Conservation (phyloP, 2,329 filamentous ascomycete genomes). For the Colletotrichum tofieldiae region DNA sequence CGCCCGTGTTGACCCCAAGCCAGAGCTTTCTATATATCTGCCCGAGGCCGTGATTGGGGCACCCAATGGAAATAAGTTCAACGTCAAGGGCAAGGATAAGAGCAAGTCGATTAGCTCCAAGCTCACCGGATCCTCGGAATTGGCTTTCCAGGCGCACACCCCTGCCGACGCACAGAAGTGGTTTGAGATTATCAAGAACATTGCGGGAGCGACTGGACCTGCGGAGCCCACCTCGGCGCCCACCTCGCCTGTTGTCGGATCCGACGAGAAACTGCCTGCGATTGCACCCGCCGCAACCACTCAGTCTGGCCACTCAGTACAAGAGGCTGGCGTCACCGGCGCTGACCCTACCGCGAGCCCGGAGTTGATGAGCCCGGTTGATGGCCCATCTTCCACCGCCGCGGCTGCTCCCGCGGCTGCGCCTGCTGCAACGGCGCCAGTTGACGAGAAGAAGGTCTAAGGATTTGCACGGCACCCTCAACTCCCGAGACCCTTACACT, state of each 20-base stretch:
- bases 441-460: slow-evolving; percentile 37
- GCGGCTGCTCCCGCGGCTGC: slow-evolving; percentile 20
- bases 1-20: slow-evolving; percentile 78
- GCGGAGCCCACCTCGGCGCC: slow-evolving; percentile 51
- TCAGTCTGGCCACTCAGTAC: slow-evolving; percentile 54
- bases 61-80: slow-evolving; percentile 87
- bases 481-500: slow-evolving; percentile 2
- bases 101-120: slow-evolving; percentile 86
- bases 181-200: slow-evolving; percentile 80
- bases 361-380: slow-evolving; percentile 38
- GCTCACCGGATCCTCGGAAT: slow-evolving; percentile 84
- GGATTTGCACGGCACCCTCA: not conserved
- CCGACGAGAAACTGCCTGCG: slow-evolving; percentile 48
- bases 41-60: slow-evolving; percentile 87
- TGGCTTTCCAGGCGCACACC: slow-evolving; percentile 90
- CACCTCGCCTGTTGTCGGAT: slow-evolving; percentile 51
- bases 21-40: slow-evolving; percentile 91
- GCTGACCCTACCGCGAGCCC: slow-evolving; percentile 44
- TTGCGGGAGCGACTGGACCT: slow-evolving; percentile 67
- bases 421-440: slow-evolving; percentile 27
- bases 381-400: slow-evolving; percentile 25
- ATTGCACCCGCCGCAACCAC: slow-evolving; percentile 44
- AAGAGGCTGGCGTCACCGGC: slow-evolving; percentile 65
- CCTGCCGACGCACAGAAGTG: slow-evolving; percentile 86
- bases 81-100: slow-evolving; percentile 94